Base-by-base conservation (phyloP, 2,329 filamentous ascomycete genomes). In the Colletotrichum acutatum region DNA sequence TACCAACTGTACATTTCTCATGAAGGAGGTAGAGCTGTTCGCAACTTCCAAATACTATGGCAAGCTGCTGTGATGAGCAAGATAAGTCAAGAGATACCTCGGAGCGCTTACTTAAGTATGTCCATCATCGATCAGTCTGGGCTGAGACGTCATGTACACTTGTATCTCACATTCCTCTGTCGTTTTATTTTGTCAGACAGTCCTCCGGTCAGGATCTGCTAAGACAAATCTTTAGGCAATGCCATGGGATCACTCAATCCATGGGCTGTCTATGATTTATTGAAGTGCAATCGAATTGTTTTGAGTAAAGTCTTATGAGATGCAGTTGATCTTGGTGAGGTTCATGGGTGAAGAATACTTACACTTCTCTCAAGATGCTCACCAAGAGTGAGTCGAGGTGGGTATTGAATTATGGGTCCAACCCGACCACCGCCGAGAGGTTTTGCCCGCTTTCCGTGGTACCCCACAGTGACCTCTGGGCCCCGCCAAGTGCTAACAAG, bases 401-500 rank as follows among this genome's bases (percentile, higher is more conserved):
- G 42, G 42, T n/a, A 19, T n/a, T n/a, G 16, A 49, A 7, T 4
- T 49, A 1, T 49, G 42, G 42, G 9, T 9, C 8, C 32, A 3
- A 49, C 8, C 32, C 19, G 30, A 65, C 28, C 30, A 42, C 46
- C 46, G 32, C 37, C 59, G 42, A 32, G 16, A 64, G 30, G 42
- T 49, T 24, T 37, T 71, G 28, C 28, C 52, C 34, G 63, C 64
- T 58, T 68, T 28, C 34, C 49, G 16, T 4, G 54, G 59, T 54
- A 59, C 70, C 32, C 59, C 66, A 60, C 54, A 42, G 59, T 54
- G 66, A 72, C 70, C 32, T 72, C 42, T 30, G 49, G 30, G 59
- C 53, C 70, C 70, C 66, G 59, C 53, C 53, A 57, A 54, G 59
- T 49, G 24, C 59, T 72, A 69, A 72, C 66, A 72, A 56, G 37